Conservation (phyloP, 768 basidiomycete genomes). For the Lactarius evosmus region DNA sequence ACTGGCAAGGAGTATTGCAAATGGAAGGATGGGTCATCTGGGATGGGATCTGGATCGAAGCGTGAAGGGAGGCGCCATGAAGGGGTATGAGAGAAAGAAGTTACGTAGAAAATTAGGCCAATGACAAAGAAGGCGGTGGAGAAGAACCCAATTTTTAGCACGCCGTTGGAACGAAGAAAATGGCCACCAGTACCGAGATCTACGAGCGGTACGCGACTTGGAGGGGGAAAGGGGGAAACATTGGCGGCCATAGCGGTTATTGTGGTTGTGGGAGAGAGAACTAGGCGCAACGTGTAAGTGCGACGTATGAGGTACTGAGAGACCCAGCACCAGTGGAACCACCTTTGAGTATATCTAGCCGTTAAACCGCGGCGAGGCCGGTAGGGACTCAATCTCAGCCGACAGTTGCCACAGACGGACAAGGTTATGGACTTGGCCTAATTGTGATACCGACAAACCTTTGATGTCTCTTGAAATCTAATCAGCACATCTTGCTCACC, state of each 20-base stretch:
- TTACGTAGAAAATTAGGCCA: slow-evolving; percentile 11
- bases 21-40: neutral
- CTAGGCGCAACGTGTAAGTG: too few relatives aligned
- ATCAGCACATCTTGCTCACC: slow-evolving; percentile 64
- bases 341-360: too few relatives aligned
- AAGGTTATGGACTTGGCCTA: too few relatives aligned
- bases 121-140: slow-evolving; percentile 13
- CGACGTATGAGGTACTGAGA: too few relatives aligned
- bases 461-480: neutral
- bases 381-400: too few relatives aligned
- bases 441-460: too few relatives aligned
- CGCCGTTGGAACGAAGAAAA: neutral
- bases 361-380: too few relatives aligned
- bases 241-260: neutral
- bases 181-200: neutral
- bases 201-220: neutral
- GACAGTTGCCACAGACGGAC: too few relatives aligned
- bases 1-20: neutral
- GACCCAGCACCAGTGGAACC: neutral
- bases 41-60: neutral
- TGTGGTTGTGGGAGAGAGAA: too few relatives aligned
- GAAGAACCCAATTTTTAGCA: neutral
- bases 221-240: neutral
- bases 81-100: neutral
- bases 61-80: neutral